phyloP scores from a whole-genome alignment of 2,329 filamentous ascomycete species.

The Paecilomyces sp. region DNA sequence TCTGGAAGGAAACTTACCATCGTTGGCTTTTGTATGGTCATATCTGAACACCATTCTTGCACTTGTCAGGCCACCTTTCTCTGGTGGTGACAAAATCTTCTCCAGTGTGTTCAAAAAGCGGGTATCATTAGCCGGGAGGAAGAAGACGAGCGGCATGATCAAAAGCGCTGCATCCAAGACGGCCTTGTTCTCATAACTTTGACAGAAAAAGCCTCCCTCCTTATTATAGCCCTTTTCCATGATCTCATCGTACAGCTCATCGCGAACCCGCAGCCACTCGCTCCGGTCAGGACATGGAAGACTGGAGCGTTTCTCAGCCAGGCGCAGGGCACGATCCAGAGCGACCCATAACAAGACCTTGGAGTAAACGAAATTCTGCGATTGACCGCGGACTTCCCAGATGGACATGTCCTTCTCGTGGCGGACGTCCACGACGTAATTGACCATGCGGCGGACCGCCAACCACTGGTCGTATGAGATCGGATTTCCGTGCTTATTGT shows the following conservation, averaged over 20 bases:
- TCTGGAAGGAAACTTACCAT: slow-evolving; percentile 45
- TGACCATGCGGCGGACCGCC: slow-evolving; percentile 59
- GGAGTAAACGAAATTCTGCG: slow-evolving; percentile 74
- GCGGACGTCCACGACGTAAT: slow-evolving; percentile 64
- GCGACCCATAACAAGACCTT: slow-evolving; percentile 81
- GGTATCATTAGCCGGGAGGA: slow-evolving; percentile 70
- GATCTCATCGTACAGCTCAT: slow-evolving; percentile 64
- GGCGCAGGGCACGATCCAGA: slow-evolving; percentile 65
- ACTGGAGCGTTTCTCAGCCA: slow-evolving; percentile 63
- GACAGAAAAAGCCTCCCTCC: slow-evolving; percentile 62
- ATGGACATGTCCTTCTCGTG: slow-evolving; percentile 71
- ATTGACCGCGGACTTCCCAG: slow-evolving; percentile 70
- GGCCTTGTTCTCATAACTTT: slow-evolving; percentile 66
- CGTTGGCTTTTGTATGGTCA: slow-evolving; percentile 60
- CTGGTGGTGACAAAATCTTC: slow-evolving; percentile 62
- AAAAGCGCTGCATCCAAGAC: slow-evolving; percentile 67
- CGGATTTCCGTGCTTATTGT: slow-evolving; percentile 73
- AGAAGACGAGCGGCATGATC: slow-evolving; percentile 72
- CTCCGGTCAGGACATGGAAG: slow-evolving; percentile 64
- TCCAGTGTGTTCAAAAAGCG: slow-evolving; percentile 67
- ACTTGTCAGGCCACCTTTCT: slow-evolving; percentile 68
- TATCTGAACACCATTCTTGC: slow-evolving; percentile 72
- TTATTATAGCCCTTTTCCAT: slow-evolving; percentile 73
- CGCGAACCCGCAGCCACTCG: slow-evolving; percentile 60
- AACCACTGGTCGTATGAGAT: slow-evolving; percentile 72